Evolutionary conservation across 1,284 basidiomycete species (phyloP), one percentile per base, ranked within the genome.

Genomic region (Chalciporus sp.): DNA sequence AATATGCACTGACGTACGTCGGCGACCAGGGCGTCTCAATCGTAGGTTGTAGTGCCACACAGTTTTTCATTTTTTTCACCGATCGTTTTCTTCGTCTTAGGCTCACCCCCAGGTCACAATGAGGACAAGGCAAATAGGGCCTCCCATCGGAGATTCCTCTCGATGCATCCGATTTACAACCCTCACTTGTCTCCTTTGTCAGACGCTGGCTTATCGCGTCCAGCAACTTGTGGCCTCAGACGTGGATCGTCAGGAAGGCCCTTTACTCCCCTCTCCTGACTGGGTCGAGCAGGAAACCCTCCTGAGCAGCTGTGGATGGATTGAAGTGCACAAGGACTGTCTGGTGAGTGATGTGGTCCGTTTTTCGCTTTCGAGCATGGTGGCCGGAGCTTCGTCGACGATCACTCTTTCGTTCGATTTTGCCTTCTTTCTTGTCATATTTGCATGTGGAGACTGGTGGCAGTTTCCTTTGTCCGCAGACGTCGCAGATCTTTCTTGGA

Each of bases 221-320:
- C 73, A 76, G 57, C 86, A 89, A 59, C 71, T 78, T 33, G 77
- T 86, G 44, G 72, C 81, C 37, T 70, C 74, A 41, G 84, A 86
- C 48, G 69, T 82, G 6, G 85, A 86, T 57, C 76, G 76, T n/a
- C 80, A 79, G 50, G 86, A 88, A 55, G 85, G 87, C 7, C 82
- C 84, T 2, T 71, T 90, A 7, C 71, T 90, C 41, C 87, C 88
- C 10, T 82, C 82, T 2, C 83, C 86, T 51, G 87, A 88, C 44
- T 90, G 86, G 85, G 81, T 82, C 16, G 89, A 92, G 70, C 78
- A 81, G 50, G 86, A 90, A 64, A 72, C 84, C 42, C 74, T 92
- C 68, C 82, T 82, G 70, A 86, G 84, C 58, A 70, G 77, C 27
- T 81, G 71, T 49, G 89, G 90, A 3, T 90, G 86, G 86, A 78